Base-by-base conservation (phyloP, 208 protist genomes). In the Trypanosoma scelopori region DNA sequence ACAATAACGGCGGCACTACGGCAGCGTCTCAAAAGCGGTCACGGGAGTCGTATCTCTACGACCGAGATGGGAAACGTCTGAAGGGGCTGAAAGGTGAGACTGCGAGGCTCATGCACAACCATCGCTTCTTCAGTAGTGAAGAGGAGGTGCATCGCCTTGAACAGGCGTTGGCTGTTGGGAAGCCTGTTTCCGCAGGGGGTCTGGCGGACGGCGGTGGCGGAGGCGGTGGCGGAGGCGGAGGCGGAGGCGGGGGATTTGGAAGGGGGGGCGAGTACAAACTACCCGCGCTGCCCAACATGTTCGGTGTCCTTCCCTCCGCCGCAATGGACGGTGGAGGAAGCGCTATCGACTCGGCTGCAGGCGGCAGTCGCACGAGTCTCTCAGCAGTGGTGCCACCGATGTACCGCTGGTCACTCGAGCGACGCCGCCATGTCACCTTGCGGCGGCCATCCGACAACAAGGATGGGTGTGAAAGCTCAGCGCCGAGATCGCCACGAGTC, bases 221-320 rank as follows among this genome's bases (percentile, higher is more conserved):
- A 15, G 9, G 55, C 23, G 55, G 5, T 18, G 20, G 18, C 18
- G n/a, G 51, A 32, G n/a, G 23, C 30, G 42, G 20, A 16, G 47
- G 23, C 6, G 23, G 42, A 15, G 9, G 55, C 23, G 55, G 5
- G 1, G 20, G 45, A 22, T 41, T 9, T n/a, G 55, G 27, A 3
- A 37, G 60, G 4, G 60, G 35, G 20, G 37, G 43, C 15, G 35
- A 16, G 7, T 28, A 56, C 22, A 47, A 52, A 32, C 23, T 70
- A 12, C 62, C 65, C 9, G 49, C 47, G 16, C 55, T 62, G 11
- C 72, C 72, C 12, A 66, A 78, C 47, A 78, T 78, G 72, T 78
- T 78, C 37, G 60, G 72, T 39, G 60, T 69, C 23, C 12, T 61
- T 27, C 20, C 61, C 5, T 18, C 48, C 27, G 22, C 39, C 11